A percentile compares a stretch with the other conserved stretches of the same genome.
Conservation (phyloP, 306 rosid species). For the Quercus dentata region DNA sequence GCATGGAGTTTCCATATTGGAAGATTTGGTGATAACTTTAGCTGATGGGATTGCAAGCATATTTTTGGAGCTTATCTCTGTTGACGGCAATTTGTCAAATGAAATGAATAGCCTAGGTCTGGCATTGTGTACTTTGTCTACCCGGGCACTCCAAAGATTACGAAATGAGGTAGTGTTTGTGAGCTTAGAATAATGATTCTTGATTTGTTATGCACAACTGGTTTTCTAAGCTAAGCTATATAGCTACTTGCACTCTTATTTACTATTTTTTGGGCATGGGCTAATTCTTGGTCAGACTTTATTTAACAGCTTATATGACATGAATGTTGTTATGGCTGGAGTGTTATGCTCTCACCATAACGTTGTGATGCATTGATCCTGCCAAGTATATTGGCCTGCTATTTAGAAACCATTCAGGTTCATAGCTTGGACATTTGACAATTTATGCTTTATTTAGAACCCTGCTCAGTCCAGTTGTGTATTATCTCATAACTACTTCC, state of each 20-base stretch:
- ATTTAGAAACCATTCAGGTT: not conserved
- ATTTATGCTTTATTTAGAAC: not conserved
- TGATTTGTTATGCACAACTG: not conserved
- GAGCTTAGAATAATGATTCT: not conserved
- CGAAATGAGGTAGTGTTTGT: constrained; percentile 72
- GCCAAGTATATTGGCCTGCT: too few relatives aligned
- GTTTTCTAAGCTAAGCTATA: too few relatives aligned
- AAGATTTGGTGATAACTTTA: constrained; percentile 79
- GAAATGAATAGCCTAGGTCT: constrained; percentile 54
- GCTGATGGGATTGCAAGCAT: constrained; percentile 83
- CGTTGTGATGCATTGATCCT: too few relatives aligned
- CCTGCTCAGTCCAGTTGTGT: not conserved
- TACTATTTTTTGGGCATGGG: too few relatives aligned
- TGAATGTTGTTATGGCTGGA: too few relatives aligned
- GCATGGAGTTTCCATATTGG: constrained; percentile 81
- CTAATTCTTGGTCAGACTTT: too few relatives aligned
- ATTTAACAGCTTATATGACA: too few relatives aligned
- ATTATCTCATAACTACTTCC: not conserved
- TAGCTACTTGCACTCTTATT: too few relatives aligned
- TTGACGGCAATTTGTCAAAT: constrained; percentile 72
- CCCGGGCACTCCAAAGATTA: constrained; percentile 84
- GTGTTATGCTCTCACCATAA: too few relatives aligned
- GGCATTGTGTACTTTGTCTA: constrained; percentile 73
- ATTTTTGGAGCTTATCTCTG: constrained; percentile 87
- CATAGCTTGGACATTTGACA: not conserved